Evolutionary conservation across 805 yeast genomes (phyloP).

Genomic region (Candida ovalis): DNA sequence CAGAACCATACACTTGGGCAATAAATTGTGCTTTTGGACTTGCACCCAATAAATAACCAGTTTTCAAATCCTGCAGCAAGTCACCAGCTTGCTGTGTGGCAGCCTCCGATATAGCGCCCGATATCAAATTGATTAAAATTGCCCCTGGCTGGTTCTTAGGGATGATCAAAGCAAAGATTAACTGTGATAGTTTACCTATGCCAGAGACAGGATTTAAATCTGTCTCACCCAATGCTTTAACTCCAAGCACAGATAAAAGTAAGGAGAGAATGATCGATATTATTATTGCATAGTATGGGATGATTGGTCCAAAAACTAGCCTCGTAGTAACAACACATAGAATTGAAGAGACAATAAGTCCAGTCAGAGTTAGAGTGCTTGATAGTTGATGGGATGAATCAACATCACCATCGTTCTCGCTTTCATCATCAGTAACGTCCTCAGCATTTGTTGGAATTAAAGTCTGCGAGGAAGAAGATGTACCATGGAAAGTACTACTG

Average conservation of each 20-base stretch:
- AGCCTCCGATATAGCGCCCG: constrained; percentile 97
- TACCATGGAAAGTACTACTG: constrained; percentile 22
- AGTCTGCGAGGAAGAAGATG: constrained; percentile 1
- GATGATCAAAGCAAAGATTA: constrained; percentile 76
- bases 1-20: constrained; percentile 86
- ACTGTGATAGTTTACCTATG: constrained; percentile 89
- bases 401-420: constrained; percentile 25
- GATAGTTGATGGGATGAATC: constrained; percentile 48
- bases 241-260: constrained; percentile 78
- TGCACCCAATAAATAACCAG: constrained; percentile 89
- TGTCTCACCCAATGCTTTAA: constrained; percentile 93
- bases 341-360: constrained; percentile 62
- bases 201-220: constrained; percentile 97
- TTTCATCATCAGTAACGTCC: constrained; percentile 7
- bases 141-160: constrained; percentile 76
- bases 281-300: constrained; percentile 68
- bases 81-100: constrained; percentile 99
- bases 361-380: constrained; percentile 45
- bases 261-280: constrained; percentile 73
- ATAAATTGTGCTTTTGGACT: constrained; percentile 87
- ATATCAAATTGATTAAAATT: constrained; percentile 79
- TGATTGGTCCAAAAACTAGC: constrained; percentile 61
- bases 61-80: constrained; percentile 93
- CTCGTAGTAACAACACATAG: constrained; percentile 65
- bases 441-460: background rate